Evolutionary conservation across 2,329 filamentous ascomycete genomes (phyloP), one percentile per base, ranked within the genome.

Genomic region (Coniochaeta hoffmannii): DNA sequence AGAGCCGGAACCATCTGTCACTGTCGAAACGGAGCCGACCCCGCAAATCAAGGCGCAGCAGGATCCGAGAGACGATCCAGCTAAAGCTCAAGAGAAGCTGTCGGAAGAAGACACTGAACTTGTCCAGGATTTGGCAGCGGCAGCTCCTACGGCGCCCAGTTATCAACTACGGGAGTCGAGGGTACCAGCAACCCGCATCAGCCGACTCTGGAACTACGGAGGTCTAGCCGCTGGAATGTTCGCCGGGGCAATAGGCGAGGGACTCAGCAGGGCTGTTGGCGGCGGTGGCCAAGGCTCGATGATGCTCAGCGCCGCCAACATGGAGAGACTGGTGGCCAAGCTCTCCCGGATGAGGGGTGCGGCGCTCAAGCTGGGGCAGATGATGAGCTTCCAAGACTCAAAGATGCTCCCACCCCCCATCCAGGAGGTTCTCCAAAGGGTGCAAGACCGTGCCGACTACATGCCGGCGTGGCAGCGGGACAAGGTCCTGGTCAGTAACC

Each of bases 381-480:
- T 97, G 88, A 88, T 99, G 78, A 97, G 91, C 69, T 94, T 99
- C 66, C 94, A 99, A 76, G 94, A 99, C 72, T 85, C 90, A 35
- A 97, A 96, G 71, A 91, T 97, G 85, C 81, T 99, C 10, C 94
- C 94, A 0, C 83, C 82, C 0, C 83, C 89, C 1, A 91, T 99
- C 52, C 90, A 95, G 61, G 83, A 93, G 65, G 90, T 99, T 1
- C 76, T 99, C 12, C 91, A 96, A 68, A 86, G 95, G 6, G 94
- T 99, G 0, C 94, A 99, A 68, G 94, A 99, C 69, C 87, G 90
- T 56, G 94, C 94, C 36, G 93, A 99, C 70, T 99, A 97, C 70
- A 99, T 99, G 94, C 94, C 94, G 0, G 82, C 90, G 2, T 96
- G 86, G 69, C 94, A 99, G 70, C 87, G 94, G 11, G 86, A 99